Base-by-base conservation (phyloP, 2,329 filamentous ascomycete species). In the Pyrenochaeta sp. region DNA sequence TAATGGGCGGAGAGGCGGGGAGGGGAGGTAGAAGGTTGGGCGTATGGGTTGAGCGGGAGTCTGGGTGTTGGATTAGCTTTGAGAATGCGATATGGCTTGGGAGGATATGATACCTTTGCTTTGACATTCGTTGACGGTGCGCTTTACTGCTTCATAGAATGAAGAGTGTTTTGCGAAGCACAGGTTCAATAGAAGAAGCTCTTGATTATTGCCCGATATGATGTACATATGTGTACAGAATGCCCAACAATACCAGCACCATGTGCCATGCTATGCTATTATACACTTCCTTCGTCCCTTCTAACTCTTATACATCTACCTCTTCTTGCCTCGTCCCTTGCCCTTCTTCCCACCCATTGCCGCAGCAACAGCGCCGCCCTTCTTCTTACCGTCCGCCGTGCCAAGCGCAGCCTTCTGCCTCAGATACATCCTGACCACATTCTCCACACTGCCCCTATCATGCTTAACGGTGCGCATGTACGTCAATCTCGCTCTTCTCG, bases 401-500 rank as follows among this genome's bases (percentile, higher is more conserved):
- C 74, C 74, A 66, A 77, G 30, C 55, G 72, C 73, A 15, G 74
- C 73, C 69, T 76, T 77, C 62, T 75, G 73, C 54, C 74, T 71
- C 50, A 76, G 52, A 60, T 78, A 77, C 56, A 72, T 52, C 47
- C 75, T 58, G 5, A 78, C 75, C 39, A 78, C 68, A 51, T 77
- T 76, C 65, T 77, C 74, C 58, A 78, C 76, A 56, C 69, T 75
- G 1, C 76, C 76, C 9, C 73, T 54, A 58, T 78, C 76, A 54
- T 78, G 76, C 70, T 73, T 78, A 9, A 70, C 71, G 36, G 68
- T 67, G 25, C 93, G 87, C 90, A 99, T 91, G 79, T 94, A 98
- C 72, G 91, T 96, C 78, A 99, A 83, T 67, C 92, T 85, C 27
- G 93, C 94, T 72, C 95, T 87, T 76, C 93, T 89, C 65, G 92